These are phyloP conservation scores for Ceratocystis diversiconidia DNA, from an alignment of 2,329 filamentous ascomycete genomes.

Conservation along the genomic window DNA sequence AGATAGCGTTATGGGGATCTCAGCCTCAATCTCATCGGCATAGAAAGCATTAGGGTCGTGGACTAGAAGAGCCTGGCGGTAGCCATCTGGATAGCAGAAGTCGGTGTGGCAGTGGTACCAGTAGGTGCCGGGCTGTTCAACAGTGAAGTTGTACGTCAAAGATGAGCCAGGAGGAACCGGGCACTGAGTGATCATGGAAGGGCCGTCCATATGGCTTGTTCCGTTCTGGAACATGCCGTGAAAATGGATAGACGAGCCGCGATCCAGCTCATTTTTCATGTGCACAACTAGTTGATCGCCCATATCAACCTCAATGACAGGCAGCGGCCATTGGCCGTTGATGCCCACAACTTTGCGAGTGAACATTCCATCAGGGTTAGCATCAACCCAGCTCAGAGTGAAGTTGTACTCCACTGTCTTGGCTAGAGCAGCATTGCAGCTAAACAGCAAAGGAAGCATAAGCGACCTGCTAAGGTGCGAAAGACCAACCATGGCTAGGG, in stretches of 20 bases:
- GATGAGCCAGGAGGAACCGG: slow-evolving; percentile 36
- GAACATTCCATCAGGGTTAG: slow-evolving; percentile 44
- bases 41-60: slow-evolving; percentile 38
- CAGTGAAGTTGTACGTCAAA: slow-evolving; percentile 45
- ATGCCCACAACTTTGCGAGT: slow-evolving; percentile 47
- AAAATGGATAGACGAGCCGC: slow-evolving; percentile 41
- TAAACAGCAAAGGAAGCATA: slow-evolving; percentile 18
- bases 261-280: slow-evolving; percentile 36
- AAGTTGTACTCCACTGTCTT: slow-evolving; percentile 41
- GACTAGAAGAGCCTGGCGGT: slow-evolving; percentile 42
- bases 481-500: slow-evolving; percentile 8
- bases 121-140: slow-evolving; percentile 43
- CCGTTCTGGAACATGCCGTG: slow-evolving; percentile 48
- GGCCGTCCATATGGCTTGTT: slow-evolving; percentile 46
- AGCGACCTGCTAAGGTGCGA: not conserved
- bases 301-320: slow-evolving; percentile 39
- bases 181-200: slow-evolving; percentile 42
- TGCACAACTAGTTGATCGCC: slow-evolving; percentile 39
- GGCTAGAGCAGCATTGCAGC: slow-evolving; percentile 21
- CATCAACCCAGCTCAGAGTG: slow-evolving; percentile 46
- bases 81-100: slow-evolving; percentile 43
- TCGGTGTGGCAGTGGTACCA: slow-evolving; percentile 46
- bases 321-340: slow-evolving; percentile 51
- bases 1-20: slow-evolving; percentile 41
- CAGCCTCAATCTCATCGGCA: slow-evolving; percentile 35